Base-by-base conservation (phyloP, 2,329 filamentous ascomycete species). In the Talaromyces sp. region DNA sequence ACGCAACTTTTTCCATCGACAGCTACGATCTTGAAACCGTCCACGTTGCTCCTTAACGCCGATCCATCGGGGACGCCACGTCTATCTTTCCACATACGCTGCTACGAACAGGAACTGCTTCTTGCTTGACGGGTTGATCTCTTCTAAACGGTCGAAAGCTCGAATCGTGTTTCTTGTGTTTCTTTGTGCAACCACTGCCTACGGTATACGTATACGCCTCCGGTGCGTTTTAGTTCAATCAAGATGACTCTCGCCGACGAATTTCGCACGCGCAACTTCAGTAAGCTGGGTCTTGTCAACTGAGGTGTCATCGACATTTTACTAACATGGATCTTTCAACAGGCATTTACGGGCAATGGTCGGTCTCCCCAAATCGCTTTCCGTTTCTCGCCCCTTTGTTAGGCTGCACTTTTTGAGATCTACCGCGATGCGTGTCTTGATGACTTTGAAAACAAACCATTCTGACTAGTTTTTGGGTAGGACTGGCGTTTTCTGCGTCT, bases 281-380 rank as follows among this genome's bases (percentile, higher is more conserved):
- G 85, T 87, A 77, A 76, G 84, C 73, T 54, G 60, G 53, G 58
- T 55, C 62, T 62, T 52, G 3, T 50, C 32, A 9, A n/a, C 9
- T 9, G 4, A 24, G 29, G 17, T 8, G 21, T 35, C 24, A 9
- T 51, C 10, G 24, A 29, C 10, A 17, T 7, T 24, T 29, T 57
- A 49, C 58, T 64, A 55, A 64, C 43, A 4, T 21, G 51, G 19
- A 46, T 0, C 43, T n/a, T 55, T 61, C 65, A 52, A 19, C 31
- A 87, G 85, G 85, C 76, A 88, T 88, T 73, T 88, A 87, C 73
- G 85, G 84, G 68, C 85, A 87, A 85, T 88, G 85, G 85, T 87
- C 71, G 76, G 82, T 81, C 59, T 14, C 38, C 17, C 43, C 43
- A 46, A 46, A 54, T 35, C 51, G 31, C 27, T 21, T 54, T 17